These are phyloP conservation scores for Talaromyces albobiverticillius DNA, from an alignment of 2,329 filamentous ascomycete species.

Conservation along the genomic window DNA sequence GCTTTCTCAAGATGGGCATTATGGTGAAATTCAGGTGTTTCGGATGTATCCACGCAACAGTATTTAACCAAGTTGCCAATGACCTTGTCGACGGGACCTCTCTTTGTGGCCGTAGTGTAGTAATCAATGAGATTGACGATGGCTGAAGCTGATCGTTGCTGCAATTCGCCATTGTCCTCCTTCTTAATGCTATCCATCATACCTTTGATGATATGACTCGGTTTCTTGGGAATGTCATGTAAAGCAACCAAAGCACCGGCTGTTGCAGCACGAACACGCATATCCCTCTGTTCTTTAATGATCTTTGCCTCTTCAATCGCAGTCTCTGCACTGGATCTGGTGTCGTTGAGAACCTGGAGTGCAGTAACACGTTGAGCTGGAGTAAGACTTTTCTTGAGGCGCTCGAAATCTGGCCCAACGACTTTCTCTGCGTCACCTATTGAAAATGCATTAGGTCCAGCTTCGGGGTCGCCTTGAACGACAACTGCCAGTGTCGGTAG, in stretches of 20 bases:
- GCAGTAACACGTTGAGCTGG: constrained; percentile 85
- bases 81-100: constrained; percentile 89
- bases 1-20: constrained; percentile 75
- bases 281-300: constrained; percentile 77
- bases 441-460: constrained; percentile 89
- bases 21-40: constrained; percentile 90
- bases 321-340: constrained; percentile 64
- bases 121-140: constrained; percentile 82
- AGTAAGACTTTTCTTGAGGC: constrained; percentile 81
- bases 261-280: constrained; percentile 80
- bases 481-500: constrained; percentile 82
- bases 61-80: constrained; percentile 96
- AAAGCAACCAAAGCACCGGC: constrained; percentile 88
- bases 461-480: constrained; percentile 88
- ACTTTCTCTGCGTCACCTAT: constrained; percentile 85
- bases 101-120: constrained; percentile 75
- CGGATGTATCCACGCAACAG: constrained; percentile 94
- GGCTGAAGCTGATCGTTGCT: constrained; percentile 79
- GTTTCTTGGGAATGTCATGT: constrained; percentile 85
- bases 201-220: constrained; percentile 85
- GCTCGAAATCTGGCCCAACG: constrained; percentile 79
- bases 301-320: constrained; percentile 77
- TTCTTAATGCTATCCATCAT: constrained; percentile 98
- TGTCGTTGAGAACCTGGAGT: constrained; percentile 73
- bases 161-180: constrained; percentile 86